Conservation (phyloP, 2,329 filamentous ascomycete species). For the Ilyonectria robusta region DNA sequence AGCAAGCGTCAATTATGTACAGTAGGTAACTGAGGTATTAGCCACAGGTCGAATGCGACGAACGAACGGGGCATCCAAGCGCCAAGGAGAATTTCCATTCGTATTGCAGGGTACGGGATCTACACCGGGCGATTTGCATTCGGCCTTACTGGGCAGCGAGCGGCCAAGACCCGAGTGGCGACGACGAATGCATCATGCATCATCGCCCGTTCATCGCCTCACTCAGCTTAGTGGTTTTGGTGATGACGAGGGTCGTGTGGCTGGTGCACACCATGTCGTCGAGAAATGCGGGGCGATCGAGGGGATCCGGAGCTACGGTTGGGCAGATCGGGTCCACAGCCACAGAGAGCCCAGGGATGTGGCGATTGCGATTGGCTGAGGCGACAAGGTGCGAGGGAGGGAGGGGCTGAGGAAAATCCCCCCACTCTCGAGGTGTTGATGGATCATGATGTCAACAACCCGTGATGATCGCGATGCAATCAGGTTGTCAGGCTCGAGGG, state of each 20-base stretch:
- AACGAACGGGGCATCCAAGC: background rate
- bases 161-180: background rate
- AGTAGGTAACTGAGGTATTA: no score
- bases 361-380: no score
- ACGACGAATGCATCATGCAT: background rate
- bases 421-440: background rate
- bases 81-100: background rate
- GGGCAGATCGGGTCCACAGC: constrained; percentile 29
- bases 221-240: constrained; percentile 17
- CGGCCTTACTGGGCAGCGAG: background rate
- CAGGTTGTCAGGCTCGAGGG: background rate
- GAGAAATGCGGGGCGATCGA: background rate
- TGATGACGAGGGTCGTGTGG: constrained; percentile 40
- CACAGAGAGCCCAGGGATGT: background rate
- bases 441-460: constrained; percentile 3
- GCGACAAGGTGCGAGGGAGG: no score
- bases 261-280: constrained; percentile 20
- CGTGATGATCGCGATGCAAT: background rate
- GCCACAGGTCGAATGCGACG: background rate
- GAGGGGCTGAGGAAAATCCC: background rate
- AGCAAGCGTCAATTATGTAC: background rate
- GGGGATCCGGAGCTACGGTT: constrained; percentile 16
- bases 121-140: background rate
- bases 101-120: background rate
- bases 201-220: background rate